These are phyloP conservation scores for Microbotryum intermedium DNA, from an alignment of 1,284 basidiomycete genomes.

Conservation along the genomic window DNA sequence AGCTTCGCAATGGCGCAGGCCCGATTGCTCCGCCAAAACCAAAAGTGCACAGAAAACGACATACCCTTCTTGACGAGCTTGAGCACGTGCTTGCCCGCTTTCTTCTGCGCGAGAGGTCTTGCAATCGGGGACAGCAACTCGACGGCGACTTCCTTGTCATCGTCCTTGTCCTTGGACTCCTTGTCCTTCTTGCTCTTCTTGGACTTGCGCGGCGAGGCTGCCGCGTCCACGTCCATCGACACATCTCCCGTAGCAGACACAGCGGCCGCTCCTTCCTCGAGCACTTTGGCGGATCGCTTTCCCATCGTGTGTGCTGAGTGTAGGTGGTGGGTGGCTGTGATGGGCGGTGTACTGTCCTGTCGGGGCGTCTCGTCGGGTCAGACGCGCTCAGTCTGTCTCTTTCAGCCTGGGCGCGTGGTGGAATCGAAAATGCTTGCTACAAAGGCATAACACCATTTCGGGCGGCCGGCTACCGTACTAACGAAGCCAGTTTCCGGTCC, in stretches of 20 bases:
- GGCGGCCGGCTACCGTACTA: too few species aligned
- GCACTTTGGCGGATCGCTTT: conserved; percentile 18
- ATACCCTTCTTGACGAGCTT: conserved; percentile 85
- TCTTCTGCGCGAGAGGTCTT: conserved; percentile 79
- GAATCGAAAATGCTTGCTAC: too few species aligned
- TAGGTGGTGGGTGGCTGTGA: too few species aligned
- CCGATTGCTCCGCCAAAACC: too few species aligned
- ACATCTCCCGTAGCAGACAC: conserved; percentile 3
- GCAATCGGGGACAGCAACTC: conserved; percentile 85
- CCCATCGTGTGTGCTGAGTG: conserved; percentile 9
- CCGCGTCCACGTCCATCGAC: conserved; percentile 22
- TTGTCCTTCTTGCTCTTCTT: conserved; percentile 32
- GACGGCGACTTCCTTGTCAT: conserved; percentile 54
- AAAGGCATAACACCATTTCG: too few species aligned
- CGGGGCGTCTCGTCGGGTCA: too few species aligned
- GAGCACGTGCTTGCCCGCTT: conserved; percentile 82
- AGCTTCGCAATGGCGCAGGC: too few species aligned
- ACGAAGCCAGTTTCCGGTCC: too few species aligned
- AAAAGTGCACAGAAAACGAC: conserved; percentile 20
- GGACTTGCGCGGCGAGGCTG: conserved; percentile 25
- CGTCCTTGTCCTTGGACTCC: conserved; percentile 42
- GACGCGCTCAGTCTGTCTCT: too few species aligned
- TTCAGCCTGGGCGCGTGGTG: too few species aligned
- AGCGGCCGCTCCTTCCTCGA: conserved; percentile 10
- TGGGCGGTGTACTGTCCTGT: too few species aligned